These are phyloP conservation scores for Cornus controversa DNA, from an alignment of 148 eudicot species.

Conservation along the genomic window DNA sequence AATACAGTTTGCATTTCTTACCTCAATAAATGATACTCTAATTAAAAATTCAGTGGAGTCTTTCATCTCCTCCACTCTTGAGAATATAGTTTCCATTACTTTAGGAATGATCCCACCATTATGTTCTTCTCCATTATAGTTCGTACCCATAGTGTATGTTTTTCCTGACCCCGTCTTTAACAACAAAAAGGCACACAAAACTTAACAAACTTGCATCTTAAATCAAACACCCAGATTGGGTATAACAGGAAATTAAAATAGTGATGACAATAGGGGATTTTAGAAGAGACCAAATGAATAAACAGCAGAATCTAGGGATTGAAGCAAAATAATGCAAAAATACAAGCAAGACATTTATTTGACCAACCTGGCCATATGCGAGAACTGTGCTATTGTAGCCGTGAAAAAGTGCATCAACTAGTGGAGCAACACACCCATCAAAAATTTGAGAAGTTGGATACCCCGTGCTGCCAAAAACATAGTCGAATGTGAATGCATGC, in stretches of 20 bases:
- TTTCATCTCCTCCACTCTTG: conserved; percentile 52
- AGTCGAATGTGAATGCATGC: conserved; percentile 70
- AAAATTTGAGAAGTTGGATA: conserved; percentile 51
- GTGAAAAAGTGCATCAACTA: conserved; percentile 69
- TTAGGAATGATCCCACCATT: conserved; percentile 71
- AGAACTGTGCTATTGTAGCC: conserved; percentile 90
- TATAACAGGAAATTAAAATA: background rate
- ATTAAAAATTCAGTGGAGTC: conserved; percentile 65
- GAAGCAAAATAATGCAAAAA: background rate
- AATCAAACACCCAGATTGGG: background rate
- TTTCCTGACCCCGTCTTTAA: conserved; percentile 91
- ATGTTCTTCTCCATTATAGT: conserved; percentile 65
- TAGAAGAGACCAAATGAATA: too few species aligned
- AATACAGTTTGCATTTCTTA: conserved; percentile 7
- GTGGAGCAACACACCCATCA: conserved; percentile 65
- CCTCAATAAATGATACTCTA: conserved; percentile 95
- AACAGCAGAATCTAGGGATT: background rate
- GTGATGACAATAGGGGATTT: background rate
- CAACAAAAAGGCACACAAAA: conserved; percentile 10
- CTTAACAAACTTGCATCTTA: background rate
- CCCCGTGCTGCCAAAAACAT: conserved; percentile 65
- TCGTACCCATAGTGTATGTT: conserved; percentile 98
- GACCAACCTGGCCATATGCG: conserved; percentile 79
- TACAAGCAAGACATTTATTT: background rate
- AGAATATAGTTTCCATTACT: conserved; percentile 83